Conservation (phyloP, 805 yeast genomes). For the Kuraishia hungarica region DNA sequence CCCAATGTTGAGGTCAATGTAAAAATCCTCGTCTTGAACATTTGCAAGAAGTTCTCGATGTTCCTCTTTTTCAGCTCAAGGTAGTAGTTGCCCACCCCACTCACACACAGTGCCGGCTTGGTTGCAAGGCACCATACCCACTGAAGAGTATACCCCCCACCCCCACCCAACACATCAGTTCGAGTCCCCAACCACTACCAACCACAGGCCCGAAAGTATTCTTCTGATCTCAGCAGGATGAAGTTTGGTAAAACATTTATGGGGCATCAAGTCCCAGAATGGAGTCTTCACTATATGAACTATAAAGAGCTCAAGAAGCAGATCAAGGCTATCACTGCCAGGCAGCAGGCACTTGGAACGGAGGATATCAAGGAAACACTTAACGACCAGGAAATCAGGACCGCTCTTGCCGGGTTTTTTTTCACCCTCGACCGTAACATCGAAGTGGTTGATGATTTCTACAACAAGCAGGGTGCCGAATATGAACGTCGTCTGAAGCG, state of each 20-base stretch:
- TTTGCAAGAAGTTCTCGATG: background rate
- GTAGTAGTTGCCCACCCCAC: background rate
- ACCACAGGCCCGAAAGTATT: too few species aligned
- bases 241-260: constrained; percentile 76
- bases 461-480: constrained; percentile 62
- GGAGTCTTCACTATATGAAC: constrained; percentile 78
- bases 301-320: constrained; percentile 78
- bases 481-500: constrained; percentile 61
- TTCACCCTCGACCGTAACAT: constrained; percentile 72
- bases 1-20: background rate
- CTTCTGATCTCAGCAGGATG: constrained; percentile 33
- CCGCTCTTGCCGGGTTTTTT: constrained; percentile 58
- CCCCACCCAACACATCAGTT: too few species aligned
- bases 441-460: constrained; percentile 75
- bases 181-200: too few species aligned
- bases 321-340: constrained; percentile 53
- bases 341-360: constrained; percentile 25
- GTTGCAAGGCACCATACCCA: background rate
- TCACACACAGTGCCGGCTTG: background rate
- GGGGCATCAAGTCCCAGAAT: constrained; percentile 89
- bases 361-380: constrained; percentile 21
- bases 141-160: too few species aligned
- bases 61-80: background rate
- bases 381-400: constrained; percentile 32
- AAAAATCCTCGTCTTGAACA: background rate